Evolutionary conservation across 2,329 filamentous ascomycete species (phyloP).

Genomic region (Zymoseptoria passerinii): DNA sequence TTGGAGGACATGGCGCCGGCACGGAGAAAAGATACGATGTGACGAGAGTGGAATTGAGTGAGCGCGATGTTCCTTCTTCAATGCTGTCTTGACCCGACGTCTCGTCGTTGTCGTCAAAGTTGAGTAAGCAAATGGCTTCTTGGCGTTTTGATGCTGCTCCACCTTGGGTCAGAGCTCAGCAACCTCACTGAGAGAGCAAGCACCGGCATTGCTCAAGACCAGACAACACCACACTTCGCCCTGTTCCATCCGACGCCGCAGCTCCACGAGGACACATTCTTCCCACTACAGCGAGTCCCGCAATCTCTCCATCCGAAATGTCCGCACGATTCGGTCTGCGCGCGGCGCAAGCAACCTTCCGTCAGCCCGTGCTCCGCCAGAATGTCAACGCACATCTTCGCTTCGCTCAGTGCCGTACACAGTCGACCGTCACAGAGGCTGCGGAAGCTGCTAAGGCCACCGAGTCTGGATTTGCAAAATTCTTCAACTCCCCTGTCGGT

Average conservation of each 20-base stretch:
- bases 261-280: neutral
- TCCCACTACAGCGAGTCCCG: neutral
- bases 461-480: conserved; percentile 55
- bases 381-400: conserved; percentile 20
- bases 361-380: conserved; percentile 45
- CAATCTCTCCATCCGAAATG: conserved; percentile 33
- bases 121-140: neutral
- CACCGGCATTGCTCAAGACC: neutral
- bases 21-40: neutral
- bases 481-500: conserved; percentile 48
- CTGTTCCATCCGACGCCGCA: neutral
- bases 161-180: neutral
- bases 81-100: neutral
- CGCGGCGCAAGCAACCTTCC: conserved; percentile 45
- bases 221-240: neutral
- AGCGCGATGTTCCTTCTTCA: neutral
- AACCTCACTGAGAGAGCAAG: neutral
- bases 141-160: neutral
- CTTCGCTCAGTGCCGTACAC: conserved; percentile 54
- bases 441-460: conserved; percentile 29
- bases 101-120: too few relatives aligned
- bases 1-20: conserved; percentile 67
- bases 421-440: conserved; percentile 52
- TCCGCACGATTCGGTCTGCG: conserved; percentile 52
- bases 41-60: neutral